Evolutionary conservation across 1,284 basidiomycete genomes (phyloP).

Genomic region (Apiotrichum mycotoxinovorans): DNA sequence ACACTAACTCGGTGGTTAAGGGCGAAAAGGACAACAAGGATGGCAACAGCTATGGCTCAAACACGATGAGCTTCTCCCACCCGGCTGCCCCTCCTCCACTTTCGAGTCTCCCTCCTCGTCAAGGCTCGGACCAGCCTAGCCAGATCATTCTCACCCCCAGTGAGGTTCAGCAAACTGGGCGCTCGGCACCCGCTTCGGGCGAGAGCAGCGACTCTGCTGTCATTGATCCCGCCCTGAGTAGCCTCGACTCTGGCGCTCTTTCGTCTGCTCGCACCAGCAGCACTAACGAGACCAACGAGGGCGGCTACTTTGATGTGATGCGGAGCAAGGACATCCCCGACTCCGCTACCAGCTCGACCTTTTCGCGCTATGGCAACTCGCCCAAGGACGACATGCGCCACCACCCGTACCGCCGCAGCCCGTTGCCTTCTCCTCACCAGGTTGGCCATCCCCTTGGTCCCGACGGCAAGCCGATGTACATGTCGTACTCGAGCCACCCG

Average conservation of each 20-base stretch:
- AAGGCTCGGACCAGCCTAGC: slow-evolving; percentile 31
- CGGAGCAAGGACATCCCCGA: slow-evolving; percentile 16
- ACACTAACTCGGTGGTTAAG: slow-evolving; percentile 5
- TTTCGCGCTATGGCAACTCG: slow-evolving; percentile 27
- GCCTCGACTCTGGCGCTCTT: slow-evolving; percentile 5
- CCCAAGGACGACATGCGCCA: slow-evolving; percentile 25
- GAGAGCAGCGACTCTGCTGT: slow-evolving; percentile 11
- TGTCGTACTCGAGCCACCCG: slow-evolving; percentile 27
- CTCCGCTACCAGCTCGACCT: slow-evolving; percentile 27
- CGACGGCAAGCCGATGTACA: slow-evolving; percentile 38
- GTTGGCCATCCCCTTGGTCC: slow-evolving; percentile 17
- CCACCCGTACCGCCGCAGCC: slow-evolving; percentile 33
- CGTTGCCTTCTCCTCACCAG: slow-evolving; percentile 24
- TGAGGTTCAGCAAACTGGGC: slow-evolving; percentile 25
- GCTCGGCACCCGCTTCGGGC: not conserved
- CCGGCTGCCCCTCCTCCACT: slow-evolving; percentile 38
- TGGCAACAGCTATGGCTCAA: slow-evolving; percentile 9
- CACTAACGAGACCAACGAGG: slow-evolving; percentile 3
- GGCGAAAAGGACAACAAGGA: slow-evolving; percentile 1
- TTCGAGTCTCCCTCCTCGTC: slow-evolving; percentile 31
- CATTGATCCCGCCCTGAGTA: slow-evolving; percentile 22
- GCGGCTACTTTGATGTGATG: slow-evolving; percentile 19
- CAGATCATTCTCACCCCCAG: slow-evolving; percentile 44
- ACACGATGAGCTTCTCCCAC: slow-evolving; percentile 28
- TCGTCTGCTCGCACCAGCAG: slow-evolving; percentile 4